Conservation (phyloP, 2,329 filamentous ascomycete genomes). For the Emericellopsis cladophorae region DNA sequence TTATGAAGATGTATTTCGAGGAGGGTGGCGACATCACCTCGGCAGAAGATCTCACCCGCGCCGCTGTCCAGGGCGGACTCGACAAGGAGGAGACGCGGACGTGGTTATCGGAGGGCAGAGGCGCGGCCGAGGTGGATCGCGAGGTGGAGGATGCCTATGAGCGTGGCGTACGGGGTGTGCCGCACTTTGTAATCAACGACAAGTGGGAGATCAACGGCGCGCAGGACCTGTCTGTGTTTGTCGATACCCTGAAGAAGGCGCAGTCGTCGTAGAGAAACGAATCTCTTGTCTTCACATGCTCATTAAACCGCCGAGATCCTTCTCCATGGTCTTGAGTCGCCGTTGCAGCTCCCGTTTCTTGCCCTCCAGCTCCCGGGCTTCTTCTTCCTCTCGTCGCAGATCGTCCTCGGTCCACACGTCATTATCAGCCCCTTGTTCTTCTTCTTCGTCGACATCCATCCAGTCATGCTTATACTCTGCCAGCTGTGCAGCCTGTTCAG, state of each 20-base stretch:
- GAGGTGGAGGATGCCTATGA: slow-evolving; percentile 39
- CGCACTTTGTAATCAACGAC: slow-evolving; percentile 62
- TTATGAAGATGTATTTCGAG: slow-evolving; percentile 58
- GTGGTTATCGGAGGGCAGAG: slow-evolving; percentile 40
- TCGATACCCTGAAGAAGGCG: slow-evolving; percentile 48
- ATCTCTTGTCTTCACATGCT: slow-evolving; percentile 26
- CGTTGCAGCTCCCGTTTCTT: slow-evolving; percentile 44
- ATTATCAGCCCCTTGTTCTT: slow-evolving; percentile 36
- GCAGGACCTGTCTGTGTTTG: slow-evolving; percentile 55
- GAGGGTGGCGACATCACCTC: slow-evolving; percentile 50
- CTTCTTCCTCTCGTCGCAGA: slow-evolving; percentile 55
- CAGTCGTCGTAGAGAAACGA: slow-evolving; percentile 13
- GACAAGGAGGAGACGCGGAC: slow-evolving; percentile 34
- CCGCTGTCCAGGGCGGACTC: slow-evolving; percentile 41
- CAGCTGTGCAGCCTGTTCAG: slow-evolving; percentile 62
- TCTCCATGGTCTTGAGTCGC: slow-evolving; percentile 38
- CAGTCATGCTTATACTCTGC: slow-evolving; percentile 58
- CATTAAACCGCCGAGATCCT: slow-evolving; percentile 40
- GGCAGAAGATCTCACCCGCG: slow-evolving; percentile 34
- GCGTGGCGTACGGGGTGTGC: slow-evolving; percentile 52
- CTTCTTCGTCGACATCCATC: slow-evolving; percentile 40
- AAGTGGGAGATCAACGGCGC: slow-evolving; percentile 57
- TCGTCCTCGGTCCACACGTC: slow-evolving; percentile 55
- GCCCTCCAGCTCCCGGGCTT: slow-evolving; percentile 40
- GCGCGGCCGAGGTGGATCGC: slow-evolving; percentile 42